Base-by-base conservation (phyloP, 805 yeast genomes). In the Candida pini region DNA sequence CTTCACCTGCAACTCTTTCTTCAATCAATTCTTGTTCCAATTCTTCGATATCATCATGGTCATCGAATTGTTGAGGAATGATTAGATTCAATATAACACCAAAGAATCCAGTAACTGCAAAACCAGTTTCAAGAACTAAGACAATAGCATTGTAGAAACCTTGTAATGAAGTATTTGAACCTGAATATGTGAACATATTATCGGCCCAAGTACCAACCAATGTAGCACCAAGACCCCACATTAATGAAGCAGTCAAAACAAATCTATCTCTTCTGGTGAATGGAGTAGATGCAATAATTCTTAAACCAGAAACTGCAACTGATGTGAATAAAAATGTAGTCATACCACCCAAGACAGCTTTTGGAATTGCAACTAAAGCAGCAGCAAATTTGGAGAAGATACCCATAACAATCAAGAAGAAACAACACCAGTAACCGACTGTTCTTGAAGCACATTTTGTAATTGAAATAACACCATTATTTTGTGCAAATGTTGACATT, bases 401-500 rank as follows among this genome's bases (percentile, higher is more conserved):
- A 26, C 97, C 97, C 95, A 88, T 86, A 40, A 88, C 58, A 36
- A 88, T 53, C 45, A 88, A 64, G 68, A 83, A 85, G 66, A 85
- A 61, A 43, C 66, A 62, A 46, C 64, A 58, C 66, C 66, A 62
- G 47, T 62, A 62, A 36, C 66, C 97, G 21, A 74, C 84, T 32
- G 71, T 67, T 63, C 94, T 73, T 50, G 85, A 79, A 31, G 96
- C 96, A 63, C 96, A 87, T 58, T 85, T 86, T 31, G 96, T 89
- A 57, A 89, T 71, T 27, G 95, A 80, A 46, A 88, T 87, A 39
- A 88, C 96, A 68, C 96, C 96, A 57, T 89, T 89, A 63, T 89
- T 89, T 63, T 88, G 96, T 10, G 96, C 96, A 66, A 89, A 89
- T 0, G 92, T 81, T 9, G 94, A 79, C 76, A 87, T 69, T 38